Evolutionary conservation across 805 yeast genomes (phyloP).

Genomic region (Saturnispora halmiae): DNA sequence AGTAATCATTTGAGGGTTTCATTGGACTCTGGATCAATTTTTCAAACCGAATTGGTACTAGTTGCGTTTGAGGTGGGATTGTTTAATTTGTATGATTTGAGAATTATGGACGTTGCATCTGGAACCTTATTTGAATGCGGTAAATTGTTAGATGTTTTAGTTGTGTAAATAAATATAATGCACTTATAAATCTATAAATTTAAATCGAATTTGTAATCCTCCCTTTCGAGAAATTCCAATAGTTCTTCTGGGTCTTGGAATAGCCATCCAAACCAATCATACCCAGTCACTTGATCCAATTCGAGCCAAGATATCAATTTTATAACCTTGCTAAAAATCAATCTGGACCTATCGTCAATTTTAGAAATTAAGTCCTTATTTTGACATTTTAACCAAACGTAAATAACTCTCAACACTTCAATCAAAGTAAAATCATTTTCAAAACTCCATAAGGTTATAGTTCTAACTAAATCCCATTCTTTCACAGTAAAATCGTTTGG

Average conservation of each 20-base stretch:
- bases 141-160: conserved; percentile 58
- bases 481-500: conserved; percentile 3
- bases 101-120: conserved; percentile 48
- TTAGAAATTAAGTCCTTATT: conserved; percentile 12
- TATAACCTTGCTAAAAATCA: conserved; percentile 17
- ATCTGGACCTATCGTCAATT: conserved; percentile 14
- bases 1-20: conserved; percentile 57
- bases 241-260: conserved; percentile 24
- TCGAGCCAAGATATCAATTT: conserved; percentile 19
- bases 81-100: conserved; percentile 54
- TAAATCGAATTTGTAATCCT: conserved; percentile 8
- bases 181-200: not conserved
- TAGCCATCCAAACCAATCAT: conserved; percentile 23
- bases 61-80: conserved; percentile 60
- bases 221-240: conserved; percentile 14
- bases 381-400: conserved; percentile 23
- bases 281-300: conserved; percentile 19
- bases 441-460: conserved; percentile 13
- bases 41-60: conserved; percentile 52
- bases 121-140: conserved; percentile 71
- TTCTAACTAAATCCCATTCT: conserved; percentile 14
- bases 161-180: conserved; percentile 24
- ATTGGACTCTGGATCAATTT: conserved; percentile 51
- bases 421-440: not conserved
- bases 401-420: conserved; percentile 17